Evolutionary conservation across 306 rosid species (phyloP), one percentile per base, ranked within the genome.

Genomic region (Macrotyloma uniflorum): DNA sequence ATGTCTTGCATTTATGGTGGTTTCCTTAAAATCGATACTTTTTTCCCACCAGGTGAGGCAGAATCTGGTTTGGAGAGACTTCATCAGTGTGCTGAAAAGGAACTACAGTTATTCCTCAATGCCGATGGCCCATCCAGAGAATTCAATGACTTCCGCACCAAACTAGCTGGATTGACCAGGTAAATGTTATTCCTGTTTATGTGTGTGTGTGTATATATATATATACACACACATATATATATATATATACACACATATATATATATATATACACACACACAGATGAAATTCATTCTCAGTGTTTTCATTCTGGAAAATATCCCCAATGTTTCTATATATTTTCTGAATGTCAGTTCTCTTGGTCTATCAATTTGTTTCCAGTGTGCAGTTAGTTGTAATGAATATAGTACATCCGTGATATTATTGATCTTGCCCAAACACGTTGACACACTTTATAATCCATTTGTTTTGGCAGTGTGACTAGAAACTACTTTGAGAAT

Each of bases 11-110:
- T 72, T 66, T 62, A 57, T 46, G 32, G 54, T 64, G 64, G 53
- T 66, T 78, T 22, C 68, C 47, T 35, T 20, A 14, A 55, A 36
- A 53, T 23, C 67, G 15, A 50, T 71, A 23, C 15, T 65, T 49
- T 74, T 22, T 51, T 35, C 20, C 13, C 53, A n/a, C 19, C 78
- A 90, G 96, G 96, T 78, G 96, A 90, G 82, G 96, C 96, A 0
- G 96, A 90, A 74, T 90, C 96, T n/a, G 92, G 92, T 79, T 80
- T 90, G 80, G 96, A 90, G 84, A 85, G 96, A 72, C 96, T 90
- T 58, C 96, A 90, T 85, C 96, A 90, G 71, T 90, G 96, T 42
- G 96, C 96, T 4, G 96, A 90, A 74, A 90, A 90, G 90, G 96
- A 90, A 72, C 72, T 90, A 30, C 91, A 83, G 35, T 76, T 83